Percentiles rank a stretch among this genome's conserved stretches.
Conservation (phyloP, 2,329 filamentous ascomycete species). For the Pyricularia sp. region DNA sequence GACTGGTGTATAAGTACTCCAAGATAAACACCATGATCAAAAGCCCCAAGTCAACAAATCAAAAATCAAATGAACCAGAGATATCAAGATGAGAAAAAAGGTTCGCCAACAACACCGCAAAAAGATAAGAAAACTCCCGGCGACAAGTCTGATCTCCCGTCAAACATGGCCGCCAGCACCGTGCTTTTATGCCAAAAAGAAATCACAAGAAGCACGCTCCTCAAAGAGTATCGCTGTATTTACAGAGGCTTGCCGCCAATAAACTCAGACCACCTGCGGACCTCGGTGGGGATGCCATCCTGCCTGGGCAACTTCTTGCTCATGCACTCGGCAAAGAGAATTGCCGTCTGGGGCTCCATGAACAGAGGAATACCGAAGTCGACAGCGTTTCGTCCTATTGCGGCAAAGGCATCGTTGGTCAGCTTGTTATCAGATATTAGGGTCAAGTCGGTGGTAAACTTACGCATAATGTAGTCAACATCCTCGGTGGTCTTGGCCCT, state of each 20-base stretch:
- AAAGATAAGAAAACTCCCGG: neutral
- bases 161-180: neutral
- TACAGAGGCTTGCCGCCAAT: conserved; percentile 78
- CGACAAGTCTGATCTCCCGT: neutral
- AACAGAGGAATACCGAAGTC: conserved; percentile 97
- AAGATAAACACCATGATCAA: neutral
- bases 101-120: neutral
- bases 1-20: neutral
- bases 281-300: conserved; percentile 84
- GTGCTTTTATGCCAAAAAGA: neutral
- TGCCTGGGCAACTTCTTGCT: conserved; percentile 84
- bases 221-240: conserved; percentile 14
- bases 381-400: conserved; percentile 67
- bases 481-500: conserved; percentile 78
- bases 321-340: conserved; percentile 95
- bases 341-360: conserved; percentile 97
- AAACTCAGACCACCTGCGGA: conserved; percentile 92
- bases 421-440: neutral
- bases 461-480: conserved; percentile 94
- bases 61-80: neutral
- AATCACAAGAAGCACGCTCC: neutral
- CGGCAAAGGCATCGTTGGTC: neutral
- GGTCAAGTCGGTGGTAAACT: neutral
- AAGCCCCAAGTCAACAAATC: neutral
- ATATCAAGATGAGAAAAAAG: neutral